Evolutionary conservation across 306 rosid species (phyloP).

Genomic region (Acacia crassicarpa): DNA sequence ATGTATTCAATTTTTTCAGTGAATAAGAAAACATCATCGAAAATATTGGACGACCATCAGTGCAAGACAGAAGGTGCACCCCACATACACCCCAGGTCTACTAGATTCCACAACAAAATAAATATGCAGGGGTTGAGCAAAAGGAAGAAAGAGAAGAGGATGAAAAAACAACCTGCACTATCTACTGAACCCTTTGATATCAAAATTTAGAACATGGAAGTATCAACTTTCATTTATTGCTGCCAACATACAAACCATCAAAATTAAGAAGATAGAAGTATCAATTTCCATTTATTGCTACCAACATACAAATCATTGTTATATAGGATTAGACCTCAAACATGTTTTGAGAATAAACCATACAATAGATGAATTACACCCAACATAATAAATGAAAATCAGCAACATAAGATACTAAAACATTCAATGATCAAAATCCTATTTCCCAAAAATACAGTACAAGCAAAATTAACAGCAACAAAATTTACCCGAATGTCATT

Average conservation of each 20-base stretch:
- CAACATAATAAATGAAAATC: not conserved
- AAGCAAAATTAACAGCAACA: not conserved
- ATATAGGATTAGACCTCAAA: not conserved
- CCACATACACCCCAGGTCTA: not conserved
- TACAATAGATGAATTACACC: not conserved
- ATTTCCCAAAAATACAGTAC: not conserved
- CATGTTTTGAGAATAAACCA: not conserved
- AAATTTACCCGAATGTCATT: constrained; percentile 77
- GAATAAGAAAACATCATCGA: not conserved
- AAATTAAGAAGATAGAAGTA: not conserved
- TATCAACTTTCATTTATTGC: not conserved
- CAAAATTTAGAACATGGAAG: not conserved
- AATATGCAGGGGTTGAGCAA: not conserved
- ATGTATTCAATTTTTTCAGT: not conserved
- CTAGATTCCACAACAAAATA: not conserved
- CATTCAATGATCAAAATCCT: too few species aligned
- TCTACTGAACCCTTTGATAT: not conserved
- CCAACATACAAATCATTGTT: not conserved
- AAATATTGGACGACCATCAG: not conserved
- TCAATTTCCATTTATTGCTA: not conserved
- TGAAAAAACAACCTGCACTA: not conserved
- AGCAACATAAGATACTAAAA: not conserved
- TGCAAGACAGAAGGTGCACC: not conserved
- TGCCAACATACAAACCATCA: not conserved
- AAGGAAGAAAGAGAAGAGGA: not conserved